Evolutionary conservation across 371 early-diverging fungal genomes (phyloP).

Genomic region (Mortierella sp.): DNA sequence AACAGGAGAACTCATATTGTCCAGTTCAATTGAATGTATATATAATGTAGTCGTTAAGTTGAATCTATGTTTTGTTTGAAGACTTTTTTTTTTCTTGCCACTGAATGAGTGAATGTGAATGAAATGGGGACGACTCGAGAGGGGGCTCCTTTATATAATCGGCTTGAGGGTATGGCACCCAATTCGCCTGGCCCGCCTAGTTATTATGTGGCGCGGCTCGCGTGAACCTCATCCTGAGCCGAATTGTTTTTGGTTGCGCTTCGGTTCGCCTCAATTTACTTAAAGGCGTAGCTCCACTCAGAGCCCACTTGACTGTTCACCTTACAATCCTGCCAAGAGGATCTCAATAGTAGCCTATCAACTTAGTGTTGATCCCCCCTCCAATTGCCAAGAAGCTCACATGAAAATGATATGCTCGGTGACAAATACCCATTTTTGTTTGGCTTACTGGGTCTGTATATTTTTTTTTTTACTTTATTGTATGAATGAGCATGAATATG

Average conservation of each 20-base stretch:
- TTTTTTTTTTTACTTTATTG: slow-evolving; percentile 18
- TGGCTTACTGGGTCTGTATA: too few relatives aligned
- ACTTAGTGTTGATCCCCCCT: not conserved
- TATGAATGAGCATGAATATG: slow-evolving; percentile 23
- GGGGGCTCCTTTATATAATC: too few relatives aligned
- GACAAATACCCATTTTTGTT: not conserved
- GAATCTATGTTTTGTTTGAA: not conserved
- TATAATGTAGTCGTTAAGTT: not conserved
- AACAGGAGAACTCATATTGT: slow-evolving; percentile 22
- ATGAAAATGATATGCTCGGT: slow-evolving; percentile 2
- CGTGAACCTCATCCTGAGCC: slow-evolving; percentile 14
- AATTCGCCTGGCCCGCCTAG: too few relatives aligned
- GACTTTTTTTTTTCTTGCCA: too few relatives aligned
- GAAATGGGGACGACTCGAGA: too few relatives aligned
- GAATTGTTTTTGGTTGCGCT: not conserved
- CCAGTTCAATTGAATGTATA: not conserved
- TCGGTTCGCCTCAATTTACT: slow-evolving; percentile 23
- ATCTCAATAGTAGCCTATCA: not conserved
- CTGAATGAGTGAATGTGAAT: too few relatives aligned
- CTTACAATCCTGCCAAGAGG: not conserved
- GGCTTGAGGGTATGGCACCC: too few relatives aligned
- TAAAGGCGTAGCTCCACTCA: not conserved
- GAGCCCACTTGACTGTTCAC: not conserved
- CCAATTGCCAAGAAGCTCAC: not conserved
- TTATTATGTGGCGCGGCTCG: not conserved